Evolutionary conservation across 345 rosid genomes (phyloP).

Genomic region (Gynandropsis gynandra): DNA sequence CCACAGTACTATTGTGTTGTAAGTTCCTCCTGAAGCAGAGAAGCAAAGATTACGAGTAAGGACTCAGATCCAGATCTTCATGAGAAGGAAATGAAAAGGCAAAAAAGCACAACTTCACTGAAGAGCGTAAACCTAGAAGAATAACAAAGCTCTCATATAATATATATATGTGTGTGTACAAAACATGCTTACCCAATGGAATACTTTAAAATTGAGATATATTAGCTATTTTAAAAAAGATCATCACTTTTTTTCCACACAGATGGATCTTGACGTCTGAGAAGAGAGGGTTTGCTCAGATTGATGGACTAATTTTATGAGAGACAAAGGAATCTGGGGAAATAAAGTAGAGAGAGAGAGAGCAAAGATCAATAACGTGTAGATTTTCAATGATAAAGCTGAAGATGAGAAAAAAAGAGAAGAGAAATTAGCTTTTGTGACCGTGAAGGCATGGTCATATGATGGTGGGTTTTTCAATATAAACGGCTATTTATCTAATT

Average conservation of each 20-base stretch:
- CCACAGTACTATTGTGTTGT: too few relatives aligned
- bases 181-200: too few relatives aligned
- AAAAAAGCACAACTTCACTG: slow-evolving; percentile 25
- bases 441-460: slow-evolving; percentile 20
- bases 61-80: slow-evolving; percentile 40
- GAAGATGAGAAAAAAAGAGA: slow-evolving; percentile 1
- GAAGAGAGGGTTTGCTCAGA: slow-evolving; percentile 23
- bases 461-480: not conserved
- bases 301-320: slow-evolving; percentile 21
- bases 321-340: slow-evolving; percentile 24
- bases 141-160: slow-evolving; percentile 11
- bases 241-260: slow-evolving; percentile 19
- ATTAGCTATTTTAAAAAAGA: not conserved
- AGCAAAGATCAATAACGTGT: slow-evolving; percentile 2
- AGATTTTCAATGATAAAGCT: slow-evolving; percentile 15
- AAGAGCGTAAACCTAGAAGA: slow-evolving; percentile 21
- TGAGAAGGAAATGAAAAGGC: slow-evolving; percentile 23
- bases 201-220: slow-evolving; percentile 1
- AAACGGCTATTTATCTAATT: too few relatives aligned
- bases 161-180: slow-evolving; percentile 10
- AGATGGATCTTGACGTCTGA: slow-evolving; percentile 25
- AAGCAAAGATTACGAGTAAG: slow-evolving; percentile 22
- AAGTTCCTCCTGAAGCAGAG: too few relatives aligned
- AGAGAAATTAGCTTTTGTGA: slow-evolving; percentile 25
- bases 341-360: slow-evolving; percentile 3